Base-by-base conservation (phyloP, 306 rosid species). In the Hippophae tibetana region DNA sequence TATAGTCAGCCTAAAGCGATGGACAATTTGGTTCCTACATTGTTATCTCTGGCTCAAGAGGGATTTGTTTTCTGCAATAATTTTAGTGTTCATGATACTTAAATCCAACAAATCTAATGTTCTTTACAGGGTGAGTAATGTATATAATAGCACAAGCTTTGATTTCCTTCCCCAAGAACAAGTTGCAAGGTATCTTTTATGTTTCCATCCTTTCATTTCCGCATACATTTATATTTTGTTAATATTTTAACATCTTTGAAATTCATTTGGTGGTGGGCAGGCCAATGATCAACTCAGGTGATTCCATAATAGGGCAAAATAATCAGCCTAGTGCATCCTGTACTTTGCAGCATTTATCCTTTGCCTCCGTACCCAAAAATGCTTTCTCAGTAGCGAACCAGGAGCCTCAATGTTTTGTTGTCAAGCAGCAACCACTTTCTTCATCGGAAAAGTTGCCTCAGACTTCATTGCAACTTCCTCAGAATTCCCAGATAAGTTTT, bases 111-210 rank as follows among this genome's bases (percentile, higher is more conserved):
- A 31, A 31, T 10, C 47, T 10, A 13, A 10, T 46, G 10, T 46
- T 66, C 67, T 66, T 64, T 73, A 51, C 72, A 90, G 97, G 83
- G 73, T 73, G 61, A 81, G 72, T 73, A 65, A 62, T 55, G 47
- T 52, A 31, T 54, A 54, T 42, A 70, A 69, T 59, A 77, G 63
- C 68, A 59, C 74, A 46, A 56, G 55, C 14, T 78, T 74, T 26
- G 78, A 72, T 73, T 80, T 80, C 26, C 61, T 56, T 58, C 52
- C 82, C 59, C 90, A 83, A 56, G 89, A 80, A 68, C 71, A 76
- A 64, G 65, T 65, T 61, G 69, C 63, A 66, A 79, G 95, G 97
- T 87, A 67, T 74, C 38, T 31, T 31, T 54, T 60, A 56, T 51
- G 43, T 60, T 48, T 58, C 60, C 52, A 27, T 57, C 9, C 27